Evolutionary conservation across 2,329 filamentous ascomycete genomes (phyloP), one percentile per base, ranked within the genome.

Genomic region (Zasmidium citrigriseum): DNA sequence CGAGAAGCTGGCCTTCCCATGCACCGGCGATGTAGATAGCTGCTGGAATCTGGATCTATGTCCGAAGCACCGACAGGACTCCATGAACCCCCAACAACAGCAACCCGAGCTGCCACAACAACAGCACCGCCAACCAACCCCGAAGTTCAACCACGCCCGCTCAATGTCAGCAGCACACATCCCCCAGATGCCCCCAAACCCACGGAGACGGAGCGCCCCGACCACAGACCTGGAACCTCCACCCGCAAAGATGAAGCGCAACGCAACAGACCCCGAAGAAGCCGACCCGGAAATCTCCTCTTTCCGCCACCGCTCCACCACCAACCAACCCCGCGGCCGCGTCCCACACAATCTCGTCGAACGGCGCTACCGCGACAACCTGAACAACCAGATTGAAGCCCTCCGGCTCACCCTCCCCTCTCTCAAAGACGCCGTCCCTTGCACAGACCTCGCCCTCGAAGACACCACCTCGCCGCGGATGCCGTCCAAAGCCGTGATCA

Each of bases 351-450:
- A 78, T 60, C 74, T 78, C 55, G 76, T 79, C 45, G 77, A 79
- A 60, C 74, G 76, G 47, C 77, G 78, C 58, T 79, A 79, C 61
- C 75, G 77, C 52, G 76, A 79, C 53, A 78, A 76, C 4, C 71
- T 79, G 23, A 79, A 79, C 68, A 74, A 76, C 4, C 77, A 78
- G 59, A 73, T 79, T 48, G 77, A 79, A 20, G 72, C 73, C 3
- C 70, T 79, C 12, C 71, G 63, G 3, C 50, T 65, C 14, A 58
- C 60, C 4, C 53, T 65, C 2, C 63, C 63, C 5, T 62, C 63
- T 0, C 49, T 65, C 2, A 55, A 56, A 46, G 59, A 65, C 34
- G 59, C 59, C 3, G 56, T 58, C 14, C 61, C 61, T 20, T 49
- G 57, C 12, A 45, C 55, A 16, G 46, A 29, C 14, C 41, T 34